phyloP scores from a whole-genome alignment of 1,284 basidiomycete species.

The Ustilago loliicola region DNA sequence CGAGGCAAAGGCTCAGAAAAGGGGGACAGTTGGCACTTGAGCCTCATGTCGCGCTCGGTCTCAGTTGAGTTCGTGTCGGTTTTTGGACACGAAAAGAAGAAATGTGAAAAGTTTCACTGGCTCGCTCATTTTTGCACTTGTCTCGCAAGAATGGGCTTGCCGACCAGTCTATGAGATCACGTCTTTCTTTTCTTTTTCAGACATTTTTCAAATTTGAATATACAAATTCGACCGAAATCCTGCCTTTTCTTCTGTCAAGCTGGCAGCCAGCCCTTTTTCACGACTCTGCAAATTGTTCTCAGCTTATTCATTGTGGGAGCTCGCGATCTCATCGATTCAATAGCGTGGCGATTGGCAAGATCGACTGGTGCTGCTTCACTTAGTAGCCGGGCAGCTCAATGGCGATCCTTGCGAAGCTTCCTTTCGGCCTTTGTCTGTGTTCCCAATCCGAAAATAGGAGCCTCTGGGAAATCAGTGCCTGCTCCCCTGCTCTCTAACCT shows the following conservation, averaged over 20 bases:
- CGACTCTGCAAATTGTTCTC: background rate
- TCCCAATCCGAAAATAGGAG: slow-evolving; percentile 7
- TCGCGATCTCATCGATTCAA: slow-evolving; percentile 18
- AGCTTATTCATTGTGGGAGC: slow-evolving; percentile 2
- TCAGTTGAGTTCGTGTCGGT: slow-evolving; percentile 2
- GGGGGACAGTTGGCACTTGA: slow-evolving; percentile 17
- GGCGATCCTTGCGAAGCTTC: slow-evolving; percentile 28
- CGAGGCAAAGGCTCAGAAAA: slow-evolving; percentile 6
- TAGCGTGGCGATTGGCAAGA: slow-evolving; percentile 15
- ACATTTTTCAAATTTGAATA: background rate
- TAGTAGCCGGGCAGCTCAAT: slow-evolving; percentile 11
- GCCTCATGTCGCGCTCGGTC: slow-evolving; percentile 7
- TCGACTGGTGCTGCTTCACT: slow-evolving; percentile 26
- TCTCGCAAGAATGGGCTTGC: slow-evolving; percentile 5
- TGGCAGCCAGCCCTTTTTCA: background rate
- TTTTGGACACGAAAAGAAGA: background rate
- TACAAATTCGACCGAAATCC: slow-evolving; percentile 8
- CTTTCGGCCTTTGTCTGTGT: background rate
- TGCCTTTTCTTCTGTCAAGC: slow-evolving; percentile 1
- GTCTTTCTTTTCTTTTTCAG: background rate
- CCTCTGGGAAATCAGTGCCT: background rate
- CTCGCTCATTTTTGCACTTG: background rate
- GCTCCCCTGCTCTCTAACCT: background rate
- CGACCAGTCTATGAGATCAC: slow-evolving; percentile 1
- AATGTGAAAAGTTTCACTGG: background rate